Conservation (phyloP, 495 filamentous ascomycete species). For the Saxophila tyrrhenica region DNA sequence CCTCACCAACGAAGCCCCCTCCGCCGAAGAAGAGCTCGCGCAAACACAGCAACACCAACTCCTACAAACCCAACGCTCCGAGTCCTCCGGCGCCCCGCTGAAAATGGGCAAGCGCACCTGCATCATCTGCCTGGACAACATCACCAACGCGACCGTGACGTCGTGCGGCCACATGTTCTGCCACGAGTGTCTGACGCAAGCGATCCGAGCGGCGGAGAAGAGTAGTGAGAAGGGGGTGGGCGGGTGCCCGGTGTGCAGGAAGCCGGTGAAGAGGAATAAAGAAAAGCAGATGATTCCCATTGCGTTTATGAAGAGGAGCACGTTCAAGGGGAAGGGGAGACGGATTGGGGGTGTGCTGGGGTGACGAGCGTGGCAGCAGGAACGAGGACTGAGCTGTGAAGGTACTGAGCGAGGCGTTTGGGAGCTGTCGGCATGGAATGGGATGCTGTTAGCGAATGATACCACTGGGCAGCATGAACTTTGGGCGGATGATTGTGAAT, state of each 20-base stretch:
- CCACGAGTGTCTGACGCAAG: conserved; percentile 64
- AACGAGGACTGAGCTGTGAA: too few species aligned
- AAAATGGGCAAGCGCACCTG: conserved; percentile 53
- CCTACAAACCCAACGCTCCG: conserved; percentile 37
- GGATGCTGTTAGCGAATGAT: neutral
- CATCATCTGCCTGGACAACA: conserved; percentile 77
- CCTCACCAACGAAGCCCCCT: conserved; percentile 39
- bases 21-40: conserved; percentile 34
- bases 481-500: neutral
- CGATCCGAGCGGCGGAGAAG: conserved; percentile 52
- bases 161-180: conserved; percentile 84
- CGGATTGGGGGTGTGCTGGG: neutral
- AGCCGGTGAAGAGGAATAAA: conserved; percentile 22
- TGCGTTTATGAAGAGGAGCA: conserved; percentile 25
- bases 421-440: neutral
- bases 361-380: neutral
- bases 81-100: conserved; percentile 38
- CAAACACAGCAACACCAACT: conserved; percentile 41
- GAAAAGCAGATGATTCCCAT: conserved; percentile 23
- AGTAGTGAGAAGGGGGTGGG: conserved; percentile 21
- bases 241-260: conserved; percentile 31
- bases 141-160: conserved; percentile 61
- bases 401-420: conserved; percentile 1
- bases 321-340: conserved; percentile 9
- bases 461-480: too few species aligned